phyloP scores from a whole-genome alignment of 2,329 filamentous ascomycete species.

The Cytospora leucostoma region DNA sequence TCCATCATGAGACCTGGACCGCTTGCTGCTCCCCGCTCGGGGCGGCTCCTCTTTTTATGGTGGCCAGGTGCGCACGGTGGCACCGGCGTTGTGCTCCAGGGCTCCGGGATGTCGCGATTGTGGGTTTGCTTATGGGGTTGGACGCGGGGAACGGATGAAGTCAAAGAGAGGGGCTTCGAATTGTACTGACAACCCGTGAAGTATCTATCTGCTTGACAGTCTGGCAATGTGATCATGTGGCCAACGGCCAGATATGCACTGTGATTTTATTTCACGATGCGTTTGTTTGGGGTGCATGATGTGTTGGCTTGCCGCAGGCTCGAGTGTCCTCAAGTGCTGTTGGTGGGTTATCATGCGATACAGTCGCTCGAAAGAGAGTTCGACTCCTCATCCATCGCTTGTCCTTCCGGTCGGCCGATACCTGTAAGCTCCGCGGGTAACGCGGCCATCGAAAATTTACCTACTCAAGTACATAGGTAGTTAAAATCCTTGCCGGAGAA shows the following conservation, averaged over 20 bases:
- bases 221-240: background rate
- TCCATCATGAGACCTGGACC: background rate
- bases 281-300: background rate
- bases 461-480: too few relatives aligned
- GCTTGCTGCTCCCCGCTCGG: background rate
- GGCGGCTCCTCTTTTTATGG: constrained; percentile 5
- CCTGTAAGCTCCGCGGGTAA: background rate
- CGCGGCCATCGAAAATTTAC: background rate
- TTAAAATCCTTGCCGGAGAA: too few relatives aligned
- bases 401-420: background rate
- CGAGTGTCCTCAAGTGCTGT: background rate
- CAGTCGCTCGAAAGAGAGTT: background rate
- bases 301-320: background rate
- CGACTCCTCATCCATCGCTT: background rate
- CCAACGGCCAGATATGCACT: too few relatives aligned
- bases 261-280: background rate
- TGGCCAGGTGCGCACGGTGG: constrained; percentile 5
- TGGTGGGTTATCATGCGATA: background rate
- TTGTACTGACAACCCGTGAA: background rate
- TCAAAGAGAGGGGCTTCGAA: background rate
- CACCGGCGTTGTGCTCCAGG: constrained; percentile 14
- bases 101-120: constrained; percentile 11
- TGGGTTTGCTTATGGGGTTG: background rate
- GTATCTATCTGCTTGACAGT: background rate
- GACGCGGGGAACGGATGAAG: background rate